A percentile compares a stretch with the other conserved stretches of the same genome.
These are phyloP conservation scores for Termitomyces eurrhizus DNA, from an alignment of 768 basidiomycete genomes.

Conservation along the genomic window DNA sequence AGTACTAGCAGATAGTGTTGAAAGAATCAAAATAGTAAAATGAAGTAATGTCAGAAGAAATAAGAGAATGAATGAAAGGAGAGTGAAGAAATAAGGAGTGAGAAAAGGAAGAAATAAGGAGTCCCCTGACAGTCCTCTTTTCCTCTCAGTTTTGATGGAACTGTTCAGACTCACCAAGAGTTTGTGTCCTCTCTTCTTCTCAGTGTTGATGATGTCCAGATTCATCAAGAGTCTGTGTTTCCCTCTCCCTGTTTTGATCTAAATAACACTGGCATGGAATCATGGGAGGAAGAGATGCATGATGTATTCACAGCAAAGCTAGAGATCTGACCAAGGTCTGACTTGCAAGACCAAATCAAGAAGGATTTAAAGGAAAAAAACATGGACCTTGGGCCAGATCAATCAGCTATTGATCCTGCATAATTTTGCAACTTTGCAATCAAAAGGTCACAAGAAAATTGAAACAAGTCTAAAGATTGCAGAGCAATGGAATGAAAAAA, in stretches of 20 bases:
- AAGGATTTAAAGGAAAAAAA: not conserved
- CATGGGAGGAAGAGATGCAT: not conserved
- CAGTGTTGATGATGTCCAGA: not conserved
- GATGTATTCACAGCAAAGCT: not conserved
- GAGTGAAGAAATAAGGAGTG: no score
- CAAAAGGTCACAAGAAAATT: not conserved
- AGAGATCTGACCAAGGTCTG: not conserved
- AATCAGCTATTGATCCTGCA: not conserved
- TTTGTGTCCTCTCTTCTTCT: not conserved
- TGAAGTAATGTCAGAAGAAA: no score
- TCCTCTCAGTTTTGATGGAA: not conserved
- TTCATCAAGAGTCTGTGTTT: not conserved
- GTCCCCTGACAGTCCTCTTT: no score
- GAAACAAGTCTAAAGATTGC: not conserved
- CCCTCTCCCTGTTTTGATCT: not conserved
- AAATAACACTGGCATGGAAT: not conserved
- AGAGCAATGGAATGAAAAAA: not conserved
- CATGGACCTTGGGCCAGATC: not conserved
- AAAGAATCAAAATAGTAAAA: no score
- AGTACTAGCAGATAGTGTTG: no score
- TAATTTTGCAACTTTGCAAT: not conserved
- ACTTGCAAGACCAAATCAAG: not conserved
- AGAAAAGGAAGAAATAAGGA: no score
- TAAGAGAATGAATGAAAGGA: no score
- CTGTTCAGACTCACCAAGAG: not conserved